Percentiles rank a stretch among this genome's conserved stretches.
phyloP scores from a whole-genome alignment of 2,329 filamentous ascomycete genomes.

The Phyllosticta citrichinensis region DNA sequence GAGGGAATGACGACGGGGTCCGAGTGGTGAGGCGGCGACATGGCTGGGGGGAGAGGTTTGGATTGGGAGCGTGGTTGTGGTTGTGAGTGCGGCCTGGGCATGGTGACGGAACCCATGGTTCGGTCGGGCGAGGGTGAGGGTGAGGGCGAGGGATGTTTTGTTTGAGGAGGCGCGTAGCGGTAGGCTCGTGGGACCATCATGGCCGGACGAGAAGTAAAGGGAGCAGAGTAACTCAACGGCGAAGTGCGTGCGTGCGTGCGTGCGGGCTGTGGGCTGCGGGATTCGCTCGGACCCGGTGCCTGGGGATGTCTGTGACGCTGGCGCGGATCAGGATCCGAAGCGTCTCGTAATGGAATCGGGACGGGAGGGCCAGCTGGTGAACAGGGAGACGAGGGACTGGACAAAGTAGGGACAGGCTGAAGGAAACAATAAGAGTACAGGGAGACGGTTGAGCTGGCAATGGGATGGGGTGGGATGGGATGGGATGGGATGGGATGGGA shows the following conservation, averaged over 20 bases:
- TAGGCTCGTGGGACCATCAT: slow-evolving; percentile 40
- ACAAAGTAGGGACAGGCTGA: neutral
- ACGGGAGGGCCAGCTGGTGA: neutral
- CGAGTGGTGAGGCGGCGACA: slow-evolving; percentile 24
- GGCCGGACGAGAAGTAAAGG: neutral
- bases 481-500: neutral
- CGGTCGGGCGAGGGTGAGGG: neutral
- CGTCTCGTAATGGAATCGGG: slow-evolving; percentile 10
- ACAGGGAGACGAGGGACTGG: slow-evolving; percentile 11
- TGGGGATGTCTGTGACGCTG: slow-evolving; percentile 6
- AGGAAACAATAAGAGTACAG: neutral
- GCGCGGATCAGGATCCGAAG: slow-evolving; percentile 4
- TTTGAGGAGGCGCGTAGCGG: slow-evolving; percentile 29
- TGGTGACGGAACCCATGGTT: slow-evolving; percentile 8
- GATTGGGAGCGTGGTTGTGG: neutral
- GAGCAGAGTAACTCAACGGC: too few relatives aligned
- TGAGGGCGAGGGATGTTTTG: neutral
- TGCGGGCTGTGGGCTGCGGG: neutral
- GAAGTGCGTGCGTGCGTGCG: too few relatives aligned
- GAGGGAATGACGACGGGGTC: slow-evolving; percentile 34
- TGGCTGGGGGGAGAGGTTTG: slow-evolving; percentile 12
- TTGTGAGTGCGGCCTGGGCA: neutral
- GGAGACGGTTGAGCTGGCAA: neutral
- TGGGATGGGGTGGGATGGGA: slow-evolving; percentile 1
- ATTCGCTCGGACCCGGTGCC: slow-evolving; percentile 4